phyloP scores from a whole-genome alignment of 805 yeast species.

The Sugiyamaella boreocaroliniensis region DNA sequence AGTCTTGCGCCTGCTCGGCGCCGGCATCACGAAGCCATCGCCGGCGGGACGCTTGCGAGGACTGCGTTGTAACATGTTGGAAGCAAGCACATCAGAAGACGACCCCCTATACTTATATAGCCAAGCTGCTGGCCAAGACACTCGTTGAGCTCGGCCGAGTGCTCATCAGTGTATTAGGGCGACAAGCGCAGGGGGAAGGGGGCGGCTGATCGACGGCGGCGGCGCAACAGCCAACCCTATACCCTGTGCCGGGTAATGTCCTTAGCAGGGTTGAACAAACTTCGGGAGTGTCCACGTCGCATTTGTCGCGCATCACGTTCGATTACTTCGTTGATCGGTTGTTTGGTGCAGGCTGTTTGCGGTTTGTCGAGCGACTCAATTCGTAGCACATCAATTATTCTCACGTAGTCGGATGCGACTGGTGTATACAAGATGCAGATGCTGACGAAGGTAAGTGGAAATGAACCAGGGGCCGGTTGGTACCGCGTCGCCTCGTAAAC shows the following conservation, averaged over 20 bases:
- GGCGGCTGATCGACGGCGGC: too few species aligned
- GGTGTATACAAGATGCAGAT: slow-evolving; percentile 52
- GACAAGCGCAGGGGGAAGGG: not conserved
- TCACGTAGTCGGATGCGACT: not conserved
- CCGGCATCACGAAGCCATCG: not conserved
- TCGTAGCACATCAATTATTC: not conserved
- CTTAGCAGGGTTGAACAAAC: not conserved
- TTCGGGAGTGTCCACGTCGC: slow-evolving; percentile 10
- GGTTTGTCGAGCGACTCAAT: not conserved
- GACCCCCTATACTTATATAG: not conserved
- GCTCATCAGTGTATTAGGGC: not conserved
- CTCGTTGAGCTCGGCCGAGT: not conserved
- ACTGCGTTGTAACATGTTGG: not conserved
- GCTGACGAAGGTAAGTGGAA: slow-evolving; percentile 56
- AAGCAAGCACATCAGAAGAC: not conserved
- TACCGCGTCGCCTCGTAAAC: not conserved
- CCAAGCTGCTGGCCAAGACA: not conserved
- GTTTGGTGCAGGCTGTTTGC: not conserved
- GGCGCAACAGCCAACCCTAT: not conserved
- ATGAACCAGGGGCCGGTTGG: not conserved
- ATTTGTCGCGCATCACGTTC: not conserved
- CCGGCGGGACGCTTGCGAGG: not conserved
- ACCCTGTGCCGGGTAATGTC: not conserved
- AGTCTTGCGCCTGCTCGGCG: not conserved
- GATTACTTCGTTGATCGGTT: not conserved